A percentile compares a stretch with the other conserved stretches of the same genome.
These are phyloP conservation scores for Saccharomyces paradoxus DNA, from an alignment of 805 yeast species.

Conservation along the genomic window DNA sequence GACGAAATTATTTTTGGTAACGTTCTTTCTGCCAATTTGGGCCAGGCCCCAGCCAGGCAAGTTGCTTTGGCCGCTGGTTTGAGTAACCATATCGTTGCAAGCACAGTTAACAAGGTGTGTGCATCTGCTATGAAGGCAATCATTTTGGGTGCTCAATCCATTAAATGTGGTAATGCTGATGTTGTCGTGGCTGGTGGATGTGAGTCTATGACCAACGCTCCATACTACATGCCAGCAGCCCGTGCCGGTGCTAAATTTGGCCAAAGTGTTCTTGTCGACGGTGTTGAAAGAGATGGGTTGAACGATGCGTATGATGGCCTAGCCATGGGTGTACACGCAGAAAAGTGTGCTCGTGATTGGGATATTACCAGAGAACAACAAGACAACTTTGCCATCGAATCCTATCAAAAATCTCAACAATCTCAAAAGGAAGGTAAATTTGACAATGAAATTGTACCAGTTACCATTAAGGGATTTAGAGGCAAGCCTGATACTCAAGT, in stretches of 20 bases:
- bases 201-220: conserved; percentile 93
- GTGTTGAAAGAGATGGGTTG: conserved; percentile 86
- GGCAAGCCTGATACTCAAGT: conserved; percentile 79
- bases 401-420: conserved; percentile 77
- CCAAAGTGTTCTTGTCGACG: conserved; percentile 71
- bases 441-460: conserved; percentile 71
- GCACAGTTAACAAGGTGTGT: conserved; percentile 94
- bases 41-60: conserved; percentile 98
- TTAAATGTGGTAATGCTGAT: conserved; percentile 81
- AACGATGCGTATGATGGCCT: conserved; percentile 80
- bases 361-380: conserved; percentile 73
- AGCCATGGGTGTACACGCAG: conserved; percentile 97
- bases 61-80: conserved; percentile 89
- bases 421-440: conserved; percentile 82
- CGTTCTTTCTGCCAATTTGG: conserved; percentile 85
- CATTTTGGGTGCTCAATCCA: conserved; percentile 84
- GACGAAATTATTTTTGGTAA: conserved; percentile 92
- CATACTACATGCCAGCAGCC: conserved; percentile 81
- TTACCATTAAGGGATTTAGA: conserved; percentile 82
- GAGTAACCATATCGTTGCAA: conserved; percentile 69
- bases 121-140: conserved; percentile 93
- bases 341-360: conserved; percentile 86
- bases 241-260: conserved; percentile 90
- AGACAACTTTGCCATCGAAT: conserved; percentile 77
- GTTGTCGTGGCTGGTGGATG: conserved; percentile 96